A percentile compares a stretch with the other conserved stretches of the same genome.
Conservation (phyloP, 495 filamentous ascomycete species). For the Aspergillus egyptiacus region DNA sequence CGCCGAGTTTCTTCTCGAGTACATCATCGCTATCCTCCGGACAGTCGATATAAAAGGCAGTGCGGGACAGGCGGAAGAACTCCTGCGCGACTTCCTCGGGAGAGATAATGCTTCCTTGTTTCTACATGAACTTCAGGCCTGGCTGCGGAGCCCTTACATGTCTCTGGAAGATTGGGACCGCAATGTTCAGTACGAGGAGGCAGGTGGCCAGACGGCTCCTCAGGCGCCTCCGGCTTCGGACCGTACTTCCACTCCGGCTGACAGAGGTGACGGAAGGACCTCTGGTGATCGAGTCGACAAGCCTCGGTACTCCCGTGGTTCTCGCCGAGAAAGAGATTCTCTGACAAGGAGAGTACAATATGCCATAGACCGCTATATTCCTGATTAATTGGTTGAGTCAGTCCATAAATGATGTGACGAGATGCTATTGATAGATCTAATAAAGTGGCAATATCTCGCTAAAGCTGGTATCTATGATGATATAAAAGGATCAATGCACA, state of each 20-base stretch:
- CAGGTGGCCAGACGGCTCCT: background rate
- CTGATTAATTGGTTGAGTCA: conserved; percentile 25
- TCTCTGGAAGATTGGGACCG: conserved; percentile 73
- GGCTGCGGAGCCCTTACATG: conserved; percentile 71
- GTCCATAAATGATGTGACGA: conserved; percentile 12
- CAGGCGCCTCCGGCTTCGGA: background rate
- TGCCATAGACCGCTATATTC: conserved; percentile 35
- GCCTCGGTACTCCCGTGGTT: conserved; percentile 10
- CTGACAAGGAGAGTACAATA: conserved; percentile 25
- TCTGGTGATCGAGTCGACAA: conserved; percentile 27
- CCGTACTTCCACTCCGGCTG: conserved; percentile 24
- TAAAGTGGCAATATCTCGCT: conserved; percentile 14
- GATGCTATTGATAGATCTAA: conserved; percentile 4
- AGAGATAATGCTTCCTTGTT: conserved; percentile 72
- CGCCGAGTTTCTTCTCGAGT: conserved; percentile 85
- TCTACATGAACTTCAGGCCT: conserved; percentile 75
- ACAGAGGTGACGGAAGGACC: conserved; percentile 14
- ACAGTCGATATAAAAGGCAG: conserved; percentile 85
- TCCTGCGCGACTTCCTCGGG: conserved; percentile 82
- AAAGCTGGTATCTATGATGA: conserved; percentile 22
- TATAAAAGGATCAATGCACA: conserved; percentile 9
- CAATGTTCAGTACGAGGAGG: conserved; percentile 63
- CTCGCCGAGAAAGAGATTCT: conserved; percentile 14
- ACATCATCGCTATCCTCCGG: conserved; percentile 81
- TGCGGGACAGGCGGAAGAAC: conserved; percentile 77